Base-by-base conservation (phyloP, 164 flowering plant genomes). In the Saururus chinensis region DNA sequence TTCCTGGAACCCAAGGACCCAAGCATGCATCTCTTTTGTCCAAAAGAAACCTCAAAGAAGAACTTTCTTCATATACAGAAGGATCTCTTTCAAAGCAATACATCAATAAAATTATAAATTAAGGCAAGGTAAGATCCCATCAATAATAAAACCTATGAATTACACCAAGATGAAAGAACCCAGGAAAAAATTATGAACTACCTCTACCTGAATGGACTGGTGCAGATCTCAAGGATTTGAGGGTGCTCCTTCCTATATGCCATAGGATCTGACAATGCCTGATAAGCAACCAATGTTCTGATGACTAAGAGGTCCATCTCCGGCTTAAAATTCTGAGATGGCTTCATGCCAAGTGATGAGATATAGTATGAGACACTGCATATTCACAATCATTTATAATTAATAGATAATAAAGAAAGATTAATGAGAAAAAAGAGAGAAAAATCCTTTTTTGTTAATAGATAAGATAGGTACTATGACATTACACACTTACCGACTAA, bases 1-100 rank as follows among this genome's bases (percentile, higher is more conserved):
- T 95, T 79, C 99, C 97, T 72, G 96, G 96, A 66, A 75, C 80
- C 95, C 92, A 95, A 60, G 99, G 99, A 64, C 99, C 99, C 77
- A 90, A 68, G 83, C 92, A 95, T 62, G 96, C 91, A 81, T 95
- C 99, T 77, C 99, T 80, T 70, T 82, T 95, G 82, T 95, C 96
- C 48, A 91, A 77, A 68, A 95, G 74, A 66, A 74, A 64, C 74
- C 85, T 80, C 79, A 95, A 80, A 71, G 90, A 81, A 61, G 99
- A 88, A 77, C 97, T 95, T 76, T 91, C 95, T 68, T 85, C 95
- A 66, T 74, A 88, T 60, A 64, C 79, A 62, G 85, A 72, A 69
- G 97, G 78, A 74, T 89, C 86, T 74, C 99, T 91, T 73, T 70
- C 55, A 19, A 65, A 53, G 60, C 62, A 60, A 45, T 60, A 65